A percentile compares a stretch with the other conserved stretches of the same genome.
These are phyloP conservation scores for Hypoxylon sp. DNA, from an alignment of 2,329 filamentous ascomycete genomes.

Conservation along the genomic window DNA sequence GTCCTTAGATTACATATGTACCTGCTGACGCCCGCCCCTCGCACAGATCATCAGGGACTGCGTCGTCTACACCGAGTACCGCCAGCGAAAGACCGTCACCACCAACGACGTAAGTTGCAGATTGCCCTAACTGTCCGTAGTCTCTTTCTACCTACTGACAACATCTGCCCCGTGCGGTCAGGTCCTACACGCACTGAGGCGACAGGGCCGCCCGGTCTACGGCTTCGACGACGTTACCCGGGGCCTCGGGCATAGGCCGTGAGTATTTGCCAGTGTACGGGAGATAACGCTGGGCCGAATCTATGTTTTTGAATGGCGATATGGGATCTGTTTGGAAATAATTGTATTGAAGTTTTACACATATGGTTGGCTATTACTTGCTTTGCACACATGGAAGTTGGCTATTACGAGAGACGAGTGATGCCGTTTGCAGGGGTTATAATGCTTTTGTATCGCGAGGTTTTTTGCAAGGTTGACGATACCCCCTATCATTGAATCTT, in stretches of 20 bases:
- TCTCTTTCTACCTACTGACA: background rate
- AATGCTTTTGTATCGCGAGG: background rate
- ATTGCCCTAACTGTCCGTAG: constrained; percentile 4
- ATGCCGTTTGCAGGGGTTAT: background rate
- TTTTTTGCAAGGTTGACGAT: constrained; percentile 2
- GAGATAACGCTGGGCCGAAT: too few species aligned
- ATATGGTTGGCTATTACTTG: background rate
- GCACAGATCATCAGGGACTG: constrained; percentile 61
- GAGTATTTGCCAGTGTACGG: too few species aligned
- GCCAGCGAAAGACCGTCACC: constrained; percentile 67
- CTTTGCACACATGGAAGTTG: background rate
- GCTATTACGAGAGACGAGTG: background rate
- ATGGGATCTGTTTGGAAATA: too few species aligned
- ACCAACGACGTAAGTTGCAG: constrained; percentile 62
- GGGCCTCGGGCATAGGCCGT: background rate
- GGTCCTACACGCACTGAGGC: constrained; percentile 61
- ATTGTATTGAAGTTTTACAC: background rate
- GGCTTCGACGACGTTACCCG: constrained; percentile 58
- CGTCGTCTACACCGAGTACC: constrained; percentile 61
- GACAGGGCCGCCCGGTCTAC: constrained; percentile 62
- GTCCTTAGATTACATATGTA: background rate
- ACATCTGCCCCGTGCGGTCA: constrained; percentile 42
- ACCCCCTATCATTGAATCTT: constrained; percentile 7
- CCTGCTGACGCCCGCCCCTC: constrained; percentile 3
- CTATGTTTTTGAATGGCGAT: background rate